Percentiles rank a stretch among this genome's conserved stretches.
Evolutionary conservation across 75 land plant genomes (phyloP).

Genomic region (Cunninghamia lanceolata): DNA sequence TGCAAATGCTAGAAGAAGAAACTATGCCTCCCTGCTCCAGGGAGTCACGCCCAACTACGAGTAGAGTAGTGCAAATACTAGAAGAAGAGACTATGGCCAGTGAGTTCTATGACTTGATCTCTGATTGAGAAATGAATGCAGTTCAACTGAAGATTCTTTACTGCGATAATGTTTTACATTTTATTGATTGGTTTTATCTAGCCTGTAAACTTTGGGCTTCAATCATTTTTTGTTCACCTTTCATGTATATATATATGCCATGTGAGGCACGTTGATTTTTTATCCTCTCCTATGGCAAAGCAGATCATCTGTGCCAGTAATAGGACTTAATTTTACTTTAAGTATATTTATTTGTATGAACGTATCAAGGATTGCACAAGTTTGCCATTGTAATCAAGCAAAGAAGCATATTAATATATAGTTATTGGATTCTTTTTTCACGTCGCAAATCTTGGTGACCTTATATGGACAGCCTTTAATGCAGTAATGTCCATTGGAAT

Average conservation of each 20-base stretch:
- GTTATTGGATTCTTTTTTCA: background rate
- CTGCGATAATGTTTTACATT: background rate
- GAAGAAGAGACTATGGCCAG: slow-evolving; percentile 85
- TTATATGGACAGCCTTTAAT: background rate
- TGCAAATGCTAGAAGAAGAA: slow-evolving; percentile 87
- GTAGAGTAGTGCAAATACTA: slow-evolving; percentile 65
- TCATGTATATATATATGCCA: background rate
- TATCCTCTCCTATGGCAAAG: background rate
- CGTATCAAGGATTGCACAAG: background rate
- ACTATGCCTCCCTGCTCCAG: slow-evolving; percentile 78
- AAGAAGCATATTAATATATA: background rate
- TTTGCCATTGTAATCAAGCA: background rate
- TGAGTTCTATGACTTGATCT: slow-evolving; percentile 37
- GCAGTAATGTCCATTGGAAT: background rate
- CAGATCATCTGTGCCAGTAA: slow-evolving; percentile 3
- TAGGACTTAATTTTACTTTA: background rate
- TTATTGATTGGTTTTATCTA: background rate
- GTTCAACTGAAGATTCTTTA: background rate
- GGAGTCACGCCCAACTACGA: slow-evolving; percentile 83
- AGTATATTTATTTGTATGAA: background rate
- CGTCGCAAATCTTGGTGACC: background rate
- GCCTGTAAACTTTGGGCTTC: background rate
- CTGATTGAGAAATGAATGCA: background rate
- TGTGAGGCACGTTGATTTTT: background rate
- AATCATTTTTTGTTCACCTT: background rate